Evolutionary conservation across 768 basidiomycete genomes (phyloP).

Genomic region (Suillus alpinus): DNA sequence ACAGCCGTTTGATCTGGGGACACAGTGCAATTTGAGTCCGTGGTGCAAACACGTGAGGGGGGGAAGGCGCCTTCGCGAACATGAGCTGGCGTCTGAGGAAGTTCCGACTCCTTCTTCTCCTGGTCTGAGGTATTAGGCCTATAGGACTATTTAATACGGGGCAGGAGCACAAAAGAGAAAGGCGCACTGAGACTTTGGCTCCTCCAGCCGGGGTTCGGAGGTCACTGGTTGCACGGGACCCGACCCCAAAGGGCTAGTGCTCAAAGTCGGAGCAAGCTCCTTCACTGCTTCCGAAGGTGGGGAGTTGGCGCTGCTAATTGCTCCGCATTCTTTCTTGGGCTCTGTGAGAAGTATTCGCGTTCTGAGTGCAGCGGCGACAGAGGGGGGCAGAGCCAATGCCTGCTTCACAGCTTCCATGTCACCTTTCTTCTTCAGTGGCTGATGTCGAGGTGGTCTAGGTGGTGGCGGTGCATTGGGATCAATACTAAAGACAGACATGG

Average conservation of each 20-base stretch:
- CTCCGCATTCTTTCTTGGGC: not conserved
- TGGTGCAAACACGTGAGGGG: slow-evolving; percentile 37
- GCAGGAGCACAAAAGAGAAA: not conserved
- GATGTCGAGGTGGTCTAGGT: slow-evolving; percentile 62
- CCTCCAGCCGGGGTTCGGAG: not conserved
- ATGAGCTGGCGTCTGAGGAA: slow-evolving; percentile 23
- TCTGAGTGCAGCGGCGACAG: slow-evolving; percentile 44
- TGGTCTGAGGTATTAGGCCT: not conserved
- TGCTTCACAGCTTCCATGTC: slow-evolving; percentile 61
- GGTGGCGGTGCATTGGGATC: slow-evolving; percentile 47
- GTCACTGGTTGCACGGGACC: not conserved
- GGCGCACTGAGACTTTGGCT: not conserved
- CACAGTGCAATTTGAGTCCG: slow-evolving; percentile 16
- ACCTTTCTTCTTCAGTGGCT: slow-evolving; percentile 45
- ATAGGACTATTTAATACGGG: not conserved
- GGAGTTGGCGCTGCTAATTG: not conserved
- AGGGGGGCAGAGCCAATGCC: slow-evolving; percentile 55
- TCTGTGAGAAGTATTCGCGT: not conserved
- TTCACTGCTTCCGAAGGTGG: not conserved
- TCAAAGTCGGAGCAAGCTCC: not conserved
- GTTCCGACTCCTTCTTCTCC: not conserved
- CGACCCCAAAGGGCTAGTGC: not conserved
- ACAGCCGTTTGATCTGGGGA: slow-evolving; percentile 17
- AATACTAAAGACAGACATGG: slow-evolving; percentile 52
- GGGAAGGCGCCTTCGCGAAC: slow-evolving; percentile 67